Percentiles rank a stretch among this genome's conserved stretches.
phyloP scores from a whole-genome alignment of 805 yeast species.

The Metschnikowia dekortorum region DNA sequence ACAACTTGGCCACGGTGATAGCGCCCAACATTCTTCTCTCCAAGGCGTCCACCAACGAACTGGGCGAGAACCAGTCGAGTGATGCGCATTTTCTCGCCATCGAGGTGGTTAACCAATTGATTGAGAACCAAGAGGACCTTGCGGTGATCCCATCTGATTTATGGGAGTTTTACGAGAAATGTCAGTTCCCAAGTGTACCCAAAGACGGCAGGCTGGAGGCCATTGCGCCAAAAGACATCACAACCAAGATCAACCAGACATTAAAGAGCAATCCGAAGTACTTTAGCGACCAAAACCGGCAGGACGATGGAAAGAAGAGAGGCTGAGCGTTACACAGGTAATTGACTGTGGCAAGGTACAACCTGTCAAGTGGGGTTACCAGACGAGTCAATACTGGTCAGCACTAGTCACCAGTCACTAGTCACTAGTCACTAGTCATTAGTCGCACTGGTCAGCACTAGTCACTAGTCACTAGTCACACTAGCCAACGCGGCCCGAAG shows the following conservation, averaged over 20 bases:
- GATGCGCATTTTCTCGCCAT: constrained; percentile 84
- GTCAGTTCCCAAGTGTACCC: constrained; percentile 30
- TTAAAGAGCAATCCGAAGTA: constrained; percentile 29
- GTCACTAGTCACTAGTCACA: too few relatives aligned
- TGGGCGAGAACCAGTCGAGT: constrained; percentile 34
- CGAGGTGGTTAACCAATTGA: constrained; percentile 81
- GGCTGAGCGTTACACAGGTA: constrained; percentile 6
- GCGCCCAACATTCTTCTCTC: constrained; percentile 85
- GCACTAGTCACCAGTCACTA: too few relatives aligned
- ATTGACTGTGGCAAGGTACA: too few relatives aligned
- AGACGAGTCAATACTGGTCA: too few relatives aligned
- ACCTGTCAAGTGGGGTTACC: too few relatives aligned
- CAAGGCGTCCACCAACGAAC: constrained; percentile 34
- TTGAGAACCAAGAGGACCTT: constrained; percentile 75
- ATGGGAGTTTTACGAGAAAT: constrained; percentile 43
- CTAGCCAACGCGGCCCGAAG: too few relatives aligned
- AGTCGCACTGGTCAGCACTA: too few relatives aligned
- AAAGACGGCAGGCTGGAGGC: constrained; percentile 14
- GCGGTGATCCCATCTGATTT: constrained; percentile 71
- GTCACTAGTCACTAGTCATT: too few relatives aligned
- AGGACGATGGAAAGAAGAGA: not conserved
- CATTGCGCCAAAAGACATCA: constrained; percentile 33
- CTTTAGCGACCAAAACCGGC: constrained; percentile 17
- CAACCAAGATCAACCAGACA: constrained; percentile 28
- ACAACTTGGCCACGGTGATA: constrained; percentile 90